These are phyloP conservation scores for Pleurotus citrinopileatus DNA, from an alignment of 768 basidiomycete species.

Conservation along the genomic window DNA sequence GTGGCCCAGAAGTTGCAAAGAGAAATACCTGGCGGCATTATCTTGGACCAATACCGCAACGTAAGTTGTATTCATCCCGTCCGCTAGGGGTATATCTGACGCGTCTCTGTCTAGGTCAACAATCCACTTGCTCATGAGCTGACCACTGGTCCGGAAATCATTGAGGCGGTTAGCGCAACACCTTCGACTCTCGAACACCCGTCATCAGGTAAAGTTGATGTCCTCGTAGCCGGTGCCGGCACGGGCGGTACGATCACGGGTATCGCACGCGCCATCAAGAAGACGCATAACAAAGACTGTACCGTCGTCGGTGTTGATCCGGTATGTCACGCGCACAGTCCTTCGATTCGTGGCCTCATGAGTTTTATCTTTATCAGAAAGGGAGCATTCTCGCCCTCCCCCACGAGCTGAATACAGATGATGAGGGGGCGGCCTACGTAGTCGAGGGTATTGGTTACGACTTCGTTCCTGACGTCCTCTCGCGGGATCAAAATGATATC, in stretches of 20 bases:
- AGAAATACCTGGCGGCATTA: conserved; percentile 81
- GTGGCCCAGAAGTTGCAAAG: conserved; percentile 76
- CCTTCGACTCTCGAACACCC: conserved; percentile 54
- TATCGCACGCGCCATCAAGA: conserved; percentile 75
- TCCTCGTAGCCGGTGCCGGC: conserved; percentile 82
- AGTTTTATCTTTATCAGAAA: too few relatives aligned
- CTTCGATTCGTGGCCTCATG: too few relatives aligned
- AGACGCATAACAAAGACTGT: conserved; percentile 68
- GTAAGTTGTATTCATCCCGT: conserved; percentile 33
- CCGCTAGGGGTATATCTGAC: not conserved
- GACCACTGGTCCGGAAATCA: conserved; percentile 90
- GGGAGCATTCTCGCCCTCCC: conserved; percentile 88
- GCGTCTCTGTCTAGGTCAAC: conserved; percentile 44
- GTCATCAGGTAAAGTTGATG: conserved; percentile 77
- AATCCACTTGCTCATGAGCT: conserved; percentile 92
- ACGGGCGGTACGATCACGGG: conserved; percentile 97
- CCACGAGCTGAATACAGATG: conserved; percentile 54
- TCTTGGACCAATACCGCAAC: conserved; percentile 89
- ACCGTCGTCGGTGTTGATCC: conserved; percentile 90
- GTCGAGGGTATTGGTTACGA: conserved; percentile 99
- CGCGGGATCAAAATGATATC: conserved; percentile 55
- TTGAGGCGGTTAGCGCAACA: conserved; percentile 67
- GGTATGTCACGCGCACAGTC: too few relatives aligned
- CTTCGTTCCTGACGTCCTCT: conserved; percentile 85
- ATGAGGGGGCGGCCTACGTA: conserved; percentile 54